Evolutionary conservation across 495 filamentous ascomycete species (phyloP), one percentile per base, ranked within the genome.

Genomic region (Pyronema omphalodes): DNA sequence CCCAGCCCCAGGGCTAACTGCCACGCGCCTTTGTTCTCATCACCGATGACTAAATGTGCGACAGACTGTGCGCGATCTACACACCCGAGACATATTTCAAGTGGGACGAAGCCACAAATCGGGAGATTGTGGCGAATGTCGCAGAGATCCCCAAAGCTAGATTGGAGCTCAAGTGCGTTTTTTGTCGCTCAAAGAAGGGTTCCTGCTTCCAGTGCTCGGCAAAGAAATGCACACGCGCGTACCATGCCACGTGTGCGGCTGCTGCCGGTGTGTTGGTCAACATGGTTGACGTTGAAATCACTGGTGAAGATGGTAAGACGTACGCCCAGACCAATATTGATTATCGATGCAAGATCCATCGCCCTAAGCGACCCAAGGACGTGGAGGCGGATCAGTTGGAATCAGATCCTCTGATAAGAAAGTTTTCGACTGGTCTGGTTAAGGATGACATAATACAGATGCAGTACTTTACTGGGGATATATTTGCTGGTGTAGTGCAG

Each of bases 151-250:
- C 85, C 59, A 93, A 91, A 68, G 88, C 80, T 54, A 82, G 91
- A 9, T 68, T 91, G 60, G 87, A 91, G 7, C 78, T 96, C 54
- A 93, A 88, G 66, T 99, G 91, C 68, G 78, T 88, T 48, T 94
- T 86, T 67, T 99, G 91, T 64, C 84, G 87, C 37, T 89, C 86
- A 46, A 91, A 87, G 64, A 86, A 82, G 56, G 91, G 91, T 29
- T 84, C 88, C 12, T 94, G 88, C 68, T 94, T 99, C 71, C 91
- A 99, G 67, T 99, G 91, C 70, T 91, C 86, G 6, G 80, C 82
- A 54, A 91, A 87, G 72, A 96, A 94, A 67, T 99, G 91, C 66
- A 83, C 83, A 19, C 74, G 89, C 55, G 81, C 93, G 3, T 99
- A 93, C 66, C 91, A 99, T 67, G 86, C 88, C 1, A 96, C 87